Base-by-base conservation (phyloP, 1,284 basidiomycete species). In the Cryptococcus sp. region DNA sequence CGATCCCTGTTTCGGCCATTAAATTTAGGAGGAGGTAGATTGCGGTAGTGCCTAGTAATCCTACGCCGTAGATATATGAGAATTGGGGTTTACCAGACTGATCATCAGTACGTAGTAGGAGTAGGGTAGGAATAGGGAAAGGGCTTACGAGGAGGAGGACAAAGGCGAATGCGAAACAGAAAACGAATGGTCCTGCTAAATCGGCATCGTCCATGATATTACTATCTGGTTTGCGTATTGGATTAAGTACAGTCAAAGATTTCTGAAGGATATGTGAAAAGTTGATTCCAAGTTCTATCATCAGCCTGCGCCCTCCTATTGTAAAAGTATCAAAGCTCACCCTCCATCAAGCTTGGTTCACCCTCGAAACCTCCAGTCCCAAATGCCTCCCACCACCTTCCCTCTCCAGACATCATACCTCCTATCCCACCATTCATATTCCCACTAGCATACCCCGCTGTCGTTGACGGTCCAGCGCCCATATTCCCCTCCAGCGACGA, bases 191-290 rank as follows among this genome's bases (percentile, higher is more conserved):
- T 0, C 96, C 96, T 9, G 94, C 93, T 24, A 99, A 81, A 76
- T 99, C 96, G 39, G 94, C 92, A 69, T 99, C 96, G 75, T 99
- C 96, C 96, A 99, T 99, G 64, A 99, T 97, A 64, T 85, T 87
- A 56, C 89, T 88, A 63, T 98, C 89, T 53, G 97, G 85, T 54
- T 80, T 80, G 57, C 84, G 83, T 24, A 98, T 77, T 1, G 96
- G 96, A 66, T 98, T 98, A 52, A 99, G 83, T 3, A 98, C 96
- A 0, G 96, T 91, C 75, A 94, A 77, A 14, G 91, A 89, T 78
- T 98, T 98, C 55, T 85, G 85, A 45, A 88, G 82, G 73, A 98
- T 97, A 74, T 99, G 96, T 37, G 85, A 83, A 64, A 98, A 92
- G 76, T 98, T 98, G 74, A 99, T 93, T 43, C 94, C 96, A 24